Evolutionary conservation across 208 protist species (phyloP), one percentile per base, ranked within the genome.

Genomic region (Lotmaria passim): DNA sequence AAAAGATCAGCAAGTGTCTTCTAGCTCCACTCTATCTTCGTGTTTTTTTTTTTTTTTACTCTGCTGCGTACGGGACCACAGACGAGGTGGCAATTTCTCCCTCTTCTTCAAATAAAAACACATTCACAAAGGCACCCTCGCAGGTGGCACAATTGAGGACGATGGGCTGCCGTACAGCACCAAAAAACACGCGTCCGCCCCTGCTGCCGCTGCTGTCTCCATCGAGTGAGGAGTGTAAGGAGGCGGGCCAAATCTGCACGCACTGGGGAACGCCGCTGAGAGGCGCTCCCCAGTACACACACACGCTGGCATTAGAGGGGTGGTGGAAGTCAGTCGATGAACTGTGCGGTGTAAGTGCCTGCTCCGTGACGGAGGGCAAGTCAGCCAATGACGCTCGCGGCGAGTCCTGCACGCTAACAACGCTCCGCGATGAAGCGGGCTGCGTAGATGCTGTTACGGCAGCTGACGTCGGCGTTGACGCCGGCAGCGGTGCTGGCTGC

Each of bases 91-190:
- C 15, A 0, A 75, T 14, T 46, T 69, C 69, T 14, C 69, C 69
- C 6, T 75, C 61, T 8, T 83, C 68, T 10, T 75, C 69, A 39
- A 85, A 79, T 19, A 93, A 59, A 28, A 81, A 51, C 33, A 86
- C 72, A n/a, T 75, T 85, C 33, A 81, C 21, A 51, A 77, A 81
- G 4, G 64, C 70, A 0, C 87, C 87, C 48, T 93, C 87, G 50
- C 87, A 93, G 17, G 85, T 93, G 15, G 82, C 84, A 30, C 83
- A 85, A 44, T 82, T 76, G 19, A 93, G 59, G 46, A 80, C 58
- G 7, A 83, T 67, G 7, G 70, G 70, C 11, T 53, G 62, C 12
- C 47, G 70, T 15, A 28, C 48, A 1, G 26, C 14, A 21, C 34
- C 57, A 14, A 26, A 7, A 17, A 31, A 50, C 3, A 12, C n/a